These are phyloP conservation scores for Sistotremastrum niveocremeum DNA, from an alignment of 768 basidiomycete species.

Conservation along the genomic window DNA sequence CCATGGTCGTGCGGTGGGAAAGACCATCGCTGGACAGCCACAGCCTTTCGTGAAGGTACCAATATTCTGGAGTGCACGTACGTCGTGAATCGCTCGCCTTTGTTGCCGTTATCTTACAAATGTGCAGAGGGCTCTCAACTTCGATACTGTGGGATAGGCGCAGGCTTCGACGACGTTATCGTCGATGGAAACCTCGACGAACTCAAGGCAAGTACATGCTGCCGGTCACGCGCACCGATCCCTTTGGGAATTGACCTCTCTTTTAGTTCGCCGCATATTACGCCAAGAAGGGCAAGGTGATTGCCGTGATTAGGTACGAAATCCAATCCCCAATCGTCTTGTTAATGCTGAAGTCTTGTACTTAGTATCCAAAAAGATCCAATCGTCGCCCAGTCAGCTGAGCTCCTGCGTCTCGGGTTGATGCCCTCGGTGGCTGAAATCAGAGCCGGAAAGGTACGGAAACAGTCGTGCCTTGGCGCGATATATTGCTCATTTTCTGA, in stretches of 20 bases:
- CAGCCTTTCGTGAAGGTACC: constrained; percentile 71
- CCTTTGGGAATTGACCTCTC: not conserved
- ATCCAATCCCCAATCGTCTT: not conserved
- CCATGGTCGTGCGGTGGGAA: constrained; percentile 73
- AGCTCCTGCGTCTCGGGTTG: constrained; percentile 60
- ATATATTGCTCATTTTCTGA: too few species aligned
- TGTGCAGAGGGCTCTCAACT: constrained; percentile 67
- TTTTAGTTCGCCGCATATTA: constrained; percentile 71
- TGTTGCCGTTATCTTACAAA: not conserved
- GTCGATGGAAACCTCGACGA: constrained; percentile 63
- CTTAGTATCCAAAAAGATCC: constrained; percentile 72
- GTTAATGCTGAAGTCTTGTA: not conserved
- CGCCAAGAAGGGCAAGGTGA: constrained; percentile 44
- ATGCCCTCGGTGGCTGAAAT: constrained; percentile 74
- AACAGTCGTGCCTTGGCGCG: too few species aligned
- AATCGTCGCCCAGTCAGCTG: constrained; percentile 62
- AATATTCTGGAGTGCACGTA: constrained; percentile 84
- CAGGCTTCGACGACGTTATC: constrained; percentile 60
- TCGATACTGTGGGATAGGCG: constrained; percentile 69
- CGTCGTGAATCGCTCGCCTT: constrained; percentile 16
- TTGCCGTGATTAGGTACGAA: constrained; percentile 51
- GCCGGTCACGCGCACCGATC: too few species aligned
- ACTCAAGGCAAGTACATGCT: constrained; percentile 45
- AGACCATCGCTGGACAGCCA: constrained; percentile 50
- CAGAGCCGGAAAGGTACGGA: constrained; percentile 53